A percentile compares a stretch with the other conserved stretches of the same genome.
Evolutionary conservation across 192 early-diverging fungal genomes (phyloP).

Genomic region (Neocallimastix lanati): DNA sequence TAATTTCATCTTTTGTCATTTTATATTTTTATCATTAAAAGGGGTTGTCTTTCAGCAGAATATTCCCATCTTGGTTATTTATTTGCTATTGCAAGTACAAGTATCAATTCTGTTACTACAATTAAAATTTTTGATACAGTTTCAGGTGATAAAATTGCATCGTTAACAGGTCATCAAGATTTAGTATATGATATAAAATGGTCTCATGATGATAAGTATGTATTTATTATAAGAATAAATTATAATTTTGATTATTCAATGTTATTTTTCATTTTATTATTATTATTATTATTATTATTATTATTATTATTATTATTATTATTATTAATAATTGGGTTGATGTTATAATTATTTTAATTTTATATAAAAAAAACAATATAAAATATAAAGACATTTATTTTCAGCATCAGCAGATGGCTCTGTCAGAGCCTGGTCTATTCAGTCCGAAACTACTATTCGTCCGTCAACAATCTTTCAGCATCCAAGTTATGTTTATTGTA

Average conservation of each 20-base stretch:
- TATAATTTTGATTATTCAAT: too few species aligned
- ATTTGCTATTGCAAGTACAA: slow-evolving; percentile 14
- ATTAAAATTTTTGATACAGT: slow-evolving; percentile 21
- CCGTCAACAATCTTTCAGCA: slow-evolving; percentile 8
- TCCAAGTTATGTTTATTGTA: slow-evolving; percentile 20
- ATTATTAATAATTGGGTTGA: neutral
- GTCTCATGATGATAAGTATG: slow-evolving; percentile 15
- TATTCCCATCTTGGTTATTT: slow-evolving; percentile 22
- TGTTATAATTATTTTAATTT: too few species aligned
- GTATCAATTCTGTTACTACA: slow-evolving; percentile 1
- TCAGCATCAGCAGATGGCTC: slow-evolving; percentile 23
- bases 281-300: neutral
- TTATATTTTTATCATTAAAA: slow-evolving; percentile 3
- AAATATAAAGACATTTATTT: slow-evolving; percentile 8
- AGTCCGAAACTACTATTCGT: slow-evolving; percentile 2
- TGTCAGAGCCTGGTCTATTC: slow-evolving; percentile 15
- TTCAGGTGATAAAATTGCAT: slow-evolving; percentile 13
- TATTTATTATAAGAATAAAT: too few species aligned
- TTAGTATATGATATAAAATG: slow-evolving; percentile 23
- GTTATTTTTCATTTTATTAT: too few species aligned
- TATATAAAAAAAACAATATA: too few species aligned
- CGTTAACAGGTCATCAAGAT: slow-evolving; percentile 19
- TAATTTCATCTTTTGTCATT: too few species aligned
- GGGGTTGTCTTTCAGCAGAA: slow-evolving; percentile 15
- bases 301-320: neutral